A percentile compares a stretch with the other conserved stretches of the same genome.
phyloP scores from a whole-genome alignment of 176 grass and related monocot species.

The Ampelocalamus luodianensis region DNA sequence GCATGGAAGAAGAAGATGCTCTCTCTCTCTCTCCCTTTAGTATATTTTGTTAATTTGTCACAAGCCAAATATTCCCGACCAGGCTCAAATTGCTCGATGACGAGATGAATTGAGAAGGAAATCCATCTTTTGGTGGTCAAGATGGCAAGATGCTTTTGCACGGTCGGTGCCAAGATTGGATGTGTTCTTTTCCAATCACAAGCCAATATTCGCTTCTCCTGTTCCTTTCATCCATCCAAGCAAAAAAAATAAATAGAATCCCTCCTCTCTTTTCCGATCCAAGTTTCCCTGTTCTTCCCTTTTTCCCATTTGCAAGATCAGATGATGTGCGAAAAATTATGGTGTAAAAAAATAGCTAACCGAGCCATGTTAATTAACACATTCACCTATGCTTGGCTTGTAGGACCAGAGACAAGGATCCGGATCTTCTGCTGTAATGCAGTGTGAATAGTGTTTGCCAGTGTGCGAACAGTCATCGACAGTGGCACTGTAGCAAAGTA shows the following conservation, averaged over 20 bases:
- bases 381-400: background rate
- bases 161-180: conserved; percentile 18
- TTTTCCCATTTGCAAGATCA: no score
- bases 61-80: conserved; percentile 33
- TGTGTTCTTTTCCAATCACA: conserved; percentile 10
- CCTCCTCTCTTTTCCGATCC: background rate
- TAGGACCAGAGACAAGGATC: background rate
- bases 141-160: conserved; percentile 43
- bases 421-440: rapidly evolving
- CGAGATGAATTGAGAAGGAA: background rate
- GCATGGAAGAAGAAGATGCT: conserved; percentile 6
- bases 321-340: background rate
- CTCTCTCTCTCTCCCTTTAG: background rate
- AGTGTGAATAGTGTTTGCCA: no score
- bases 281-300: background rate
- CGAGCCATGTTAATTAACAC: background rate
- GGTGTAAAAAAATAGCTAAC: background rate
- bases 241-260: background rate
- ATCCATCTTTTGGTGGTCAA: conserved; percentile 1
- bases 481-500: no score
- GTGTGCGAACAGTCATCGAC: no score
- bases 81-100: conserved; percentile 34
- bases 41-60: no score
- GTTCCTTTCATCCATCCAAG: conserved; percentile 29
- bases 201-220: background rate